Evolutionary conservation across 345 rosid species (phyloP).

Genomic region (Firmiana major): DNA sequence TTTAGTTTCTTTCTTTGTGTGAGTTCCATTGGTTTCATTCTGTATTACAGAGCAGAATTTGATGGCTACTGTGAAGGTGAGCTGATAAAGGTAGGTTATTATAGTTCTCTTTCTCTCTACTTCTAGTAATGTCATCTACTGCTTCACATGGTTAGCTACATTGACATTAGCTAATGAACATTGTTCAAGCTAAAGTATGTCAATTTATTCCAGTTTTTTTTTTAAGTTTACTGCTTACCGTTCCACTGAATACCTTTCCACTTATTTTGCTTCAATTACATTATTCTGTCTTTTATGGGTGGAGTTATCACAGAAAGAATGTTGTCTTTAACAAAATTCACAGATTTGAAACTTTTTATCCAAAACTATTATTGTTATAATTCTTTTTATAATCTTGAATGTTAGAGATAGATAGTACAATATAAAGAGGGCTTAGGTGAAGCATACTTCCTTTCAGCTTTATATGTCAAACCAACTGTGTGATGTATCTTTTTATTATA

Average conservation of each 20-base stretch:
- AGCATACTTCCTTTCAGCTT: not conserved
- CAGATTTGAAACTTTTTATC: not conserved
- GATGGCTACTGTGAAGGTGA: conserved; percentile 98
- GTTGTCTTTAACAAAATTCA: not conserved
- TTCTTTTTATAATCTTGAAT: not conserved
- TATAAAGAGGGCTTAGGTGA: not conserved
- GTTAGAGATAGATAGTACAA: not conserved
- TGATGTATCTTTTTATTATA: not conserved
- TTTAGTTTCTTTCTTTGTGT: conserved; percentile 7
- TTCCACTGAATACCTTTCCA: not conserved
- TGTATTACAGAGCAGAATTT: conserved; percentile 70
- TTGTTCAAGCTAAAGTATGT: not conserved
- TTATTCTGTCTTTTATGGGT: not conserved
- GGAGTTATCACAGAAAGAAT: not conserved
- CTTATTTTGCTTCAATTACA: not conserved
- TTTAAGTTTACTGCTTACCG: not conserved
- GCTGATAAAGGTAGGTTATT: conserved; percentile 69
- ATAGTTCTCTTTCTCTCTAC: not conserved
- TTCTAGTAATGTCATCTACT: not conserved
- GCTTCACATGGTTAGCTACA: not conserved
- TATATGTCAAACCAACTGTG: not conserved
- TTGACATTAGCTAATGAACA: not conserved
- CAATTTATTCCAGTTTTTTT: not conserved
- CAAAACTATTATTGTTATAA: not conserved
- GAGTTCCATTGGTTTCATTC: conserved; percentile 21